Percentiles rank a stretch among this genome's conserved stretches.
Conservation (phyloP, 1,284 basidiomycete genomes). For the Tylopilus sp. region DNA sequence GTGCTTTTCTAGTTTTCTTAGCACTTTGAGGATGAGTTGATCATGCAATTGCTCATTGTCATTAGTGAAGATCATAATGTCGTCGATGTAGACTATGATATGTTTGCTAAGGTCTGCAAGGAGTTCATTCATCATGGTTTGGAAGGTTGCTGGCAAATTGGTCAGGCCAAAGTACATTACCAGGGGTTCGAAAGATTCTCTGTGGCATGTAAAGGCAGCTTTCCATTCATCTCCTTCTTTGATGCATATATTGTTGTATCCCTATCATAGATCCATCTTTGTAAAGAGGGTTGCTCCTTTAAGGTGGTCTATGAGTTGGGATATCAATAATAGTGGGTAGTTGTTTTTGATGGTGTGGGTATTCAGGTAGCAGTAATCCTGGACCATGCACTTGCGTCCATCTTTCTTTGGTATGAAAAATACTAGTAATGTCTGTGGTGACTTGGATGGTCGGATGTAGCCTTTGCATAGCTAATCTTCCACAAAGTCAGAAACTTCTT, state of each 20-base stretch:
- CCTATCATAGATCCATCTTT: background rate
- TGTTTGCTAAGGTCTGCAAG: too few relatives aligned
- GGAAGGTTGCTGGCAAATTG: background rate
- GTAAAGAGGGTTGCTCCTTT: background rate
- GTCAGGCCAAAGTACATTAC: background rate
- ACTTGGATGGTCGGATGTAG: background rate
- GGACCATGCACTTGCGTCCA: background rate
- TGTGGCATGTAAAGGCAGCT: too few relatives aligned
- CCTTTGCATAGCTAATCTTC: background rate
- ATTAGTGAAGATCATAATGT: background rate
- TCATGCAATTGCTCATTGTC: background rate
- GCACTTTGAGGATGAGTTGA: background rate
- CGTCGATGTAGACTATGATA: background rate
- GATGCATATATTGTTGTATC: background rate
- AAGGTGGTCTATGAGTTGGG: fast-evolving
- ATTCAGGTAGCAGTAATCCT: background rate
- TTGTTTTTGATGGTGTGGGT: background rate
- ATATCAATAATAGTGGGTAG: background rate
- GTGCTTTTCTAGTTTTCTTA: background rate
- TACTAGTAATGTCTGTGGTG: too few relatives aligned
- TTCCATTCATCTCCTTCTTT: background rate
- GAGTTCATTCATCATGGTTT: background rate
- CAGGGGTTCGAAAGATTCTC: background rate
- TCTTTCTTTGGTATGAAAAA: background rate
- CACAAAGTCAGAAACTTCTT: background rate